These are phyloP conservation scores for Calonectria pauciramosa DNA, from an alignment of 2,329 filamentous ascomycete species.

Conservation along the genomic window DNA sequence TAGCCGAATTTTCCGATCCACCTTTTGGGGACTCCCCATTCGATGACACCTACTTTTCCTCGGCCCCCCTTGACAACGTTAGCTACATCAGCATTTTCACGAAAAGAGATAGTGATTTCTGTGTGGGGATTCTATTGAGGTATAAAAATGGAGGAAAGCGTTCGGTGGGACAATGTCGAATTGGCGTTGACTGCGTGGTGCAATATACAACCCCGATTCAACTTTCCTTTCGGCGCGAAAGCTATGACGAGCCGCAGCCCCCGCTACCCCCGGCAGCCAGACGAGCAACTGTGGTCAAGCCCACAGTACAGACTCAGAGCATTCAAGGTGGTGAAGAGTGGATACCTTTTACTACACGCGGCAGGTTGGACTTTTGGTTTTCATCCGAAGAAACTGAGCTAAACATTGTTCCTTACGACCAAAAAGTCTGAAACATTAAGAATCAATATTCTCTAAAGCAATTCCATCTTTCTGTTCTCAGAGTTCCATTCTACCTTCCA, in stretches of 20 bases:
- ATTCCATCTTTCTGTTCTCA: background rate
- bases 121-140: background rate
- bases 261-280: background rate
- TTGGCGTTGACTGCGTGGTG: background rate
- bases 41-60: background rate
- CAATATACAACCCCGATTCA: background rate
- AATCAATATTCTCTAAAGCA: accelerated
- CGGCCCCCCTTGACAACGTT: background rate
- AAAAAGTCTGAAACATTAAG: background rate
- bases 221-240: background rate
- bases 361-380: background rate
- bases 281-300: background rate
- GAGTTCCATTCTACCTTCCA: too few species aligned
- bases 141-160: background rate
- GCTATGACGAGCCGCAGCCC: background rate
- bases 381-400: background rate
- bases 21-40: background rate
- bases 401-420: background rate
- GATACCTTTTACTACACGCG: background rate
- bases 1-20: background rate
- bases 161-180: background rate
- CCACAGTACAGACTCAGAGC: background rate
- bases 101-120: background rate
- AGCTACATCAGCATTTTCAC: background rate
- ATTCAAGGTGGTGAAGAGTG: background rate